Percentiles rank a stretch among this genome's conserved stretches.
Evolutionary conservation across 345 rosid genomes (phyloP).

Genomic region (Noccaea bulbosa): DNA sequence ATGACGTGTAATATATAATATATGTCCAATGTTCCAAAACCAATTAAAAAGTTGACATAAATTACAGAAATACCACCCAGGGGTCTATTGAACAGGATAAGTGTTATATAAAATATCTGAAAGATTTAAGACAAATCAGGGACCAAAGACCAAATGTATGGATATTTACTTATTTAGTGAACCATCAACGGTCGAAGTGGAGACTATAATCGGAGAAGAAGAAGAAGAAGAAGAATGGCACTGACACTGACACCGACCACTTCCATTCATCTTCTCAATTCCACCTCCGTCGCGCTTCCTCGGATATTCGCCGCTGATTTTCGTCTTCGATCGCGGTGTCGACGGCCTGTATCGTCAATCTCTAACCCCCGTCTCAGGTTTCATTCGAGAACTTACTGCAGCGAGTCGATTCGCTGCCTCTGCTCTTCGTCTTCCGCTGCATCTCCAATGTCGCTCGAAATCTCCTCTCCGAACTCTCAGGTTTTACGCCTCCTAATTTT

Average conservation of each 20-base stretch:
- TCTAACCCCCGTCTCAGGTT: slow-evolving; percentile 27
- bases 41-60: not conserved
- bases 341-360: slow-evolving; percentile 30
- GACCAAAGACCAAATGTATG: slow-evolving; percentile 18
- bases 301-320: slow-evolving; percentile 15
- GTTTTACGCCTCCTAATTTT: slow-evolving; percentile 45
- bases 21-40: not conserved
- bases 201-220: not conserved
- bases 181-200: slow-evolving; percentile 33
- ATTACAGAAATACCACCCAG: not conserved
- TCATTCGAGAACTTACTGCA: slow-evolving; percentile 15
- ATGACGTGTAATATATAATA: not conserved
- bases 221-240: slow-evolving; percentile 35
- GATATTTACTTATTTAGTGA: slow-evolving; percentile 20
- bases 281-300: slow-evolving; percentile 31
- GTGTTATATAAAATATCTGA: not conserved
- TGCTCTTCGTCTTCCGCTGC: slow-evolving; percentile 46
- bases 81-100: not conserved
- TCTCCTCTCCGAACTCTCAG: slow-evolving; percentile 55
- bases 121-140: not conserved
- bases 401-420: slow-evolving; percentile 43
- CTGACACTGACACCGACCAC: slow-evolving; percentile 6
- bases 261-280: slow-evolving; percentile 37
- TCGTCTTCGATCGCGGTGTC: slow-evolving; percentile 22
- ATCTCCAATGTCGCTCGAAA: slow-evolving; percentile 54